These are phyloP conservation scores for Kodamaea sp. DNA, from an alignment of 1,139 yeast genomes.

Conservation along the genomic window DNA sequence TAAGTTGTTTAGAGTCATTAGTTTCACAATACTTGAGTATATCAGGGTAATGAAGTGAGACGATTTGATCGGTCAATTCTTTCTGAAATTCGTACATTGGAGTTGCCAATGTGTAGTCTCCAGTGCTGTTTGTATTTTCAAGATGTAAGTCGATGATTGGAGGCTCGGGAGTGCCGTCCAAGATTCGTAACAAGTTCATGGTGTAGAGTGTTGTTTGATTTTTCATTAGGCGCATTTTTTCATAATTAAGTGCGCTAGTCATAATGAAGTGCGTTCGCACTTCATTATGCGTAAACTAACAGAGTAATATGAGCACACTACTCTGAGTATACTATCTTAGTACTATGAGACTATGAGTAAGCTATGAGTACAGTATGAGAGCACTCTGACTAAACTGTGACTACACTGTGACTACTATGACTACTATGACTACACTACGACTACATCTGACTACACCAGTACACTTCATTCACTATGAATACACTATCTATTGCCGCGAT, in stretches of 20 bases:
- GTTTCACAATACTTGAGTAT: slow-evolving; percentile 84
- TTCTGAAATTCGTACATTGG: slow-evolving; percentile 88
- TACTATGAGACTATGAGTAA: too few relatives aligned
- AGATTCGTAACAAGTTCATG: slow-evolving; percentile 74
- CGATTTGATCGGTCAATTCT: slow-evolving; percentile 89
- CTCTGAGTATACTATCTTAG: too few relatives aligned
- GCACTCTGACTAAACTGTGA: too few relatives aligned
- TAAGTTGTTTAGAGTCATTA: slow-evolving; percentile 50
- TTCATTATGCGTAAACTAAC: too few relatives aligned
- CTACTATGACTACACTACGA: too few relatives aligned
- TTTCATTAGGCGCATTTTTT: not conserved
- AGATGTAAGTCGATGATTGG: slow-evolving; percentile 57
- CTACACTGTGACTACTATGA: too few relatives aligned
- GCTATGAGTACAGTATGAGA: too few relatives aligned
- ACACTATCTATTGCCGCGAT: too few relatives aligned
- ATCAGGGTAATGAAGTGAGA: slow-evolving; percentile 86
- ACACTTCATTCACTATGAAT: too few relatives aligned
- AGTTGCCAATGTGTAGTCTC: slow-evolving; percentile 79
- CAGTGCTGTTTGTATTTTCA: slow-evolving; percentile 40
- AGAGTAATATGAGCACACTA: too few relatives aligned
- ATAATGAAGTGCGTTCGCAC: too few relatives aligned
- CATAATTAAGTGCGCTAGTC: not conserved
- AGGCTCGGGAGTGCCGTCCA: slow-evolving; percentile 86
- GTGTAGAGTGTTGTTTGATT: not conserved
- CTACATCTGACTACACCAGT: too few relatives aligned